phyloP scores from a whole-genome alignment of 2,329 filamentous ascomycete genomes.

The Taxawa tesnikishii region DNA sequence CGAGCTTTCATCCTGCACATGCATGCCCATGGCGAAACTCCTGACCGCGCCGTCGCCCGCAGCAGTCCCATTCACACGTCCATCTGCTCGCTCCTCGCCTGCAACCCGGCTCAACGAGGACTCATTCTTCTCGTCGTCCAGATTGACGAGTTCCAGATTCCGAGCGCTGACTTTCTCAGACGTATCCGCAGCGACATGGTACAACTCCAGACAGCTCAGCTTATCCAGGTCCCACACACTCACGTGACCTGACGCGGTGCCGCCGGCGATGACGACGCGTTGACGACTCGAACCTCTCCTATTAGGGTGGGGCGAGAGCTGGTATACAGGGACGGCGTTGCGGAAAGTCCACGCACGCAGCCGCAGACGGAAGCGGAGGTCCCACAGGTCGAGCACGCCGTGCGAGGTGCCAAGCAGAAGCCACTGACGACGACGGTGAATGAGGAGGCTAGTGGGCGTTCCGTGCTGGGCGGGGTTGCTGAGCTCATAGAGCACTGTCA shows the following conservation, averaged over 20 bases:
- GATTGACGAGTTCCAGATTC: conserved; percentile 71
- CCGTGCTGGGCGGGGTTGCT: conserved; percentile 87
- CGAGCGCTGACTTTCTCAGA: conserved; percentile 28
- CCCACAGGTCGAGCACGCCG: conserved; percentile 88
- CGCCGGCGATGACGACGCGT: conserved; percentile 81
- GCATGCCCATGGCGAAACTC: conserved; percentile 61
- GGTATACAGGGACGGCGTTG: conserved; percentile 66
- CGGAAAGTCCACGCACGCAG: conserved; percentile 81
- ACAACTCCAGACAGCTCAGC: conserved; percentile 76
- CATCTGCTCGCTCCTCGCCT: conserved; percentile 40
- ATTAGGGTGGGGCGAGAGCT: conserved; percentile 62
- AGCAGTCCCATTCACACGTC: conserved; percentile 17
- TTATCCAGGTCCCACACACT: conserved; percentile 95
- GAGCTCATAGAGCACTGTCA: conserved; percentile 68
- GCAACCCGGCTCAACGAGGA: conserved; percentile 80
- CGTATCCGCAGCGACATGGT: conserved; percentile 48
- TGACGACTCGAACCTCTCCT: conserved; percentile 48
- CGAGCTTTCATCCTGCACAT: conserved; percentile 55
- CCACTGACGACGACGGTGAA: conserved; percentile 82
- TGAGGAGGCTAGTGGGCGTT: conserved; percentile 78
- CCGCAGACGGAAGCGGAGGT: conserved; percentile 83
- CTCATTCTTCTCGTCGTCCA: conserved; percentile 81
- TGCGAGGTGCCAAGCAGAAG: conserved; percentile 83
- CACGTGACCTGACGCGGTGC: conserved; percentile 76
- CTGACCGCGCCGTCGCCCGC: conserved; percentile 46